Evolutionary conservation across 768 basidiomycete genomes (phyloP).

Genomic region (Mycena floridula): DNA sequence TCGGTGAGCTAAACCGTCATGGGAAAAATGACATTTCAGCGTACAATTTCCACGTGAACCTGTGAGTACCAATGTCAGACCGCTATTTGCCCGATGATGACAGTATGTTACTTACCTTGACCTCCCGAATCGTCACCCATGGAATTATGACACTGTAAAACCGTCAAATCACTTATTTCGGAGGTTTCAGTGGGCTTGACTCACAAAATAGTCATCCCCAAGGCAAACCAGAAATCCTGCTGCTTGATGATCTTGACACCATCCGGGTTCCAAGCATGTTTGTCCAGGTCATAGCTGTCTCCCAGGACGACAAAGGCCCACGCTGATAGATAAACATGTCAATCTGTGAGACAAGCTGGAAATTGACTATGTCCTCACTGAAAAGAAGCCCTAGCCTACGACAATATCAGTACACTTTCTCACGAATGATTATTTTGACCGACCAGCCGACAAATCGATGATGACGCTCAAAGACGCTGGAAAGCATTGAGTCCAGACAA

Average conservation of each 20-base stretch:
- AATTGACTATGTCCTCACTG: constrained; percentile 44
- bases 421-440: constrained; percentile 15
- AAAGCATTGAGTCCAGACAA: background rate
- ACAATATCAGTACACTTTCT: background rate
- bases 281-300: constrained; percentile 54
- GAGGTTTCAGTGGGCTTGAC: too few species aligned
- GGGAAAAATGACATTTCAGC: too few species aligned
- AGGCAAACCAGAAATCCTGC: constrained; percentile 76
- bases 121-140: constrained; percentile 73
- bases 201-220: constrained; percentile 72
- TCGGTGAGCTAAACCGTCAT: too few species aligned
- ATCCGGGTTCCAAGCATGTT: constrained; percentile 54
- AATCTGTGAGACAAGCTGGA: too few species aligned
- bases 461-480: constrained; percentile 72
- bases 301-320: constrained; percentile 70
- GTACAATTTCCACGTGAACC: constrained; percentile 71
- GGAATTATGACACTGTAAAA: constrained; percentile 68
- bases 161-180: too few species aligned
- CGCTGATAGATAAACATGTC: constrained; percentile 25
- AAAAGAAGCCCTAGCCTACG: constrained; percentile 41
- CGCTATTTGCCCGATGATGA: too few species aligned
- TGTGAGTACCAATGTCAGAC: too few species aligned
- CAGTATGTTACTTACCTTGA: constrained; percentile 33
- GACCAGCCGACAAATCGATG: constrained; percentile 82
- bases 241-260: constrained; percentile 54